phyloP scores from a whole-genome alignment of 305 asterid genomes.

The Petunia hybrid region DNA sequence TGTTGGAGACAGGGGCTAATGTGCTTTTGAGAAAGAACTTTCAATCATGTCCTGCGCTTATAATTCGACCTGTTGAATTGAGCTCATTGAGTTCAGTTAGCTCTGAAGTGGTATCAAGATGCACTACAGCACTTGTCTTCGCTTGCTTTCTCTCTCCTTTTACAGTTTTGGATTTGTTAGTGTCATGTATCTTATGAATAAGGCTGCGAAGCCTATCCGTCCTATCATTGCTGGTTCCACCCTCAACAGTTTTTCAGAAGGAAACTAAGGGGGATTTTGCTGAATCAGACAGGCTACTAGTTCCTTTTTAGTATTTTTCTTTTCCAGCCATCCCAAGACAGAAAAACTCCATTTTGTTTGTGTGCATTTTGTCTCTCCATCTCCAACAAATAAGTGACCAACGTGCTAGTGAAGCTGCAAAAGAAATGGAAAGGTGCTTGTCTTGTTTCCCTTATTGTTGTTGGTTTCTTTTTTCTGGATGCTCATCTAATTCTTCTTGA shows the following conservation, averaged over 20 bases:
- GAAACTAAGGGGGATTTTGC: constrained; percentile 57
- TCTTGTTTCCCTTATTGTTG: background rate
- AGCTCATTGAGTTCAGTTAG: constrained; percentile 39
- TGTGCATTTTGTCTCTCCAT: constrained; percentile 38
- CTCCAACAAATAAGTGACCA: constrained; percentile 46
- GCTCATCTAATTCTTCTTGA: constrained; percentile 31
- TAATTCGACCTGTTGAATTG: constrained; percentile 42
- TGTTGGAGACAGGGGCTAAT: constrained; percentile 33
- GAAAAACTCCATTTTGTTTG: constrained; percentile 36
- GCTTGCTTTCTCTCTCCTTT: constrained; percentile 34
- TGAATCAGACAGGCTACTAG: constrained; percentile 55
- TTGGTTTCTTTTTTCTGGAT: constrained; percentile 14
- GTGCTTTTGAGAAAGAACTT: constrained; percentile 40
- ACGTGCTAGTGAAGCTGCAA: constrained; percentile 49
- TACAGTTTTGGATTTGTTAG: constrained; percentile 39
- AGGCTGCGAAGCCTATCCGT: constrained; percentile 57
- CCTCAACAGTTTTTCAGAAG: constrained; percentile 41
- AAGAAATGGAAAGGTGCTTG: constrained; percentile 80
- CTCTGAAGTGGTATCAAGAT: constrained; percentile 47
- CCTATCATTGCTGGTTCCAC: constrained; percentile 49
- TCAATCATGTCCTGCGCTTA: constrained; percentile 43
- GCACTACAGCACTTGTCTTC: constrained; percentile 43
- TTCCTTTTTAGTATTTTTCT: constrained; percentile 36
- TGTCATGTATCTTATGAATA: constrained; percentile 46
- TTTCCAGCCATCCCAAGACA: constrained; percentile 41